These are phyloP conservation scores for Cladorrhinum sp. DNA, from an alignment of 2,329 filamentous ascomycete species.

Conservation along the genomic window DNA sequence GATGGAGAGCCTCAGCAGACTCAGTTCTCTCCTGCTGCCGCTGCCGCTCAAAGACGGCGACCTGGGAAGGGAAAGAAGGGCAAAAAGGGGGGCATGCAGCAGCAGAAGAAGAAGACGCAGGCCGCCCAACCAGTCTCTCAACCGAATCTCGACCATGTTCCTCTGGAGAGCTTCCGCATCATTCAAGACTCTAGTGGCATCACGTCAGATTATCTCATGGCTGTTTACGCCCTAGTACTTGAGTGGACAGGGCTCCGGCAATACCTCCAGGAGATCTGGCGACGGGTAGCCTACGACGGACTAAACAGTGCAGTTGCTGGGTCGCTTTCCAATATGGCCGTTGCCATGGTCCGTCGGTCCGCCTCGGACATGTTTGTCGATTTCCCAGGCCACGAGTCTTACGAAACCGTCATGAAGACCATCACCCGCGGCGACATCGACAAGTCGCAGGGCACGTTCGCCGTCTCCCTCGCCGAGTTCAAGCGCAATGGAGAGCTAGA, in stretches of 20 bases:
- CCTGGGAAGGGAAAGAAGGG: conserved; percentile 18
- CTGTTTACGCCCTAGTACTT: conserved; percentile 37
- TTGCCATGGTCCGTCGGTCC: conserved; percentile 40
- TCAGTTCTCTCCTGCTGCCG: conserved; percentile 8
- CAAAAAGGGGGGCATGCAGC: conserved; percentile 26
- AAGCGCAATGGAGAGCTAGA: conserved; percentile 21
- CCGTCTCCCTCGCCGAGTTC: conserved; percentile 18
- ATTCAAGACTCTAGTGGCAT: conserved; percentile 38
- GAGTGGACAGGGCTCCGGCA: conserved; percentile 40
- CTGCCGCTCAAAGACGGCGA: conserved; percentile 7
- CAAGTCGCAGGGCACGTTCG: conserved; percentile 30
- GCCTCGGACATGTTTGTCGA: conserved; percentile 41
- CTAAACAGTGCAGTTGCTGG: conserved; percentile 47
- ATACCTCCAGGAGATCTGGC: conserved; percentile 42
- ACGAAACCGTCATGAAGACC: conserved; percentile 37
- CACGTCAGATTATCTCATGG: conserved; percentile 43
- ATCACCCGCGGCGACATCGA: conserved; percentile 39
- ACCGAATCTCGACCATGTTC: conserved; percentile 35
- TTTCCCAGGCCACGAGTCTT: conserved; percentile 45
- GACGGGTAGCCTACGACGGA: conserved; percentile 41
- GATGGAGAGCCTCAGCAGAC: background rate
- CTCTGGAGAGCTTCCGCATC: conserved; percentile 44
- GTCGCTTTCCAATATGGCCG: conserved; percentile 39
- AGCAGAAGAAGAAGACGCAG: conserved; percentile 9
- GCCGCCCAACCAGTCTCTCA: conserved; percentile 24